Conservation (phyloP, 352 stramenopile species). For the Phytopythium chamaehyphon region DNA sequence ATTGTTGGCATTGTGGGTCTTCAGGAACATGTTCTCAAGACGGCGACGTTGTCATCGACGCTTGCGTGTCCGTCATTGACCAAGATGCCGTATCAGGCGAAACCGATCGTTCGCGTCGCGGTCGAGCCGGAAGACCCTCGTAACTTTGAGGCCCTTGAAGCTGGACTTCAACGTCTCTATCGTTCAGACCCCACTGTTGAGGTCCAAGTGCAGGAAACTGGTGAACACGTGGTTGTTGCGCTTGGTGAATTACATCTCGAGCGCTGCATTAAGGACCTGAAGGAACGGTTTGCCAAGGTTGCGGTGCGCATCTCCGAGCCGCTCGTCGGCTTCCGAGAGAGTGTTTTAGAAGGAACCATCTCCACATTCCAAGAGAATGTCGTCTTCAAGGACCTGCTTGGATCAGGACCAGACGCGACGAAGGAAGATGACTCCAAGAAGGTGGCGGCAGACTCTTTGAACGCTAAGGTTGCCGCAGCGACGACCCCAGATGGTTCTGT, state of each 20-base stretch:
- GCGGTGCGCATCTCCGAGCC: conserved; percentile 81
- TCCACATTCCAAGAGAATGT: conserved; percentile 63
- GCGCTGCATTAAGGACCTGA: conserved; percentile 89
- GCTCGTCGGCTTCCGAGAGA: conserved; percentile 89
- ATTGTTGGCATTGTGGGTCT: conserved; percentile 88
- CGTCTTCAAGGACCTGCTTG: conserved; percentile 67
- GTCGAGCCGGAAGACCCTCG: conserved; percentile 86
- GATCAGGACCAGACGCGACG: conserved; percentile 6
- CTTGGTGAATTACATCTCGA: conserved; percentile 91
- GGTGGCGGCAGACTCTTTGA: conserved; percentile 12
- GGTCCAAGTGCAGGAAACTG: conserved; percentile 86
- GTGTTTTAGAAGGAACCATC: conserved; percentile 54
- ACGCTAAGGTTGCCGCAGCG: conserved; percentile 35
- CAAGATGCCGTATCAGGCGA: conserved; percentile 88
- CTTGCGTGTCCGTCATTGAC: conserved; percentile 79
- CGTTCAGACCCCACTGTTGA: conserved; percentile 92
- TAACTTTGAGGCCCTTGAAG: conserved; percentile 82
- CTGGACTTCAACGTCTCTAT: conserved; percentile 88
- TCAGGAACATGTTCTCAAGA: conserved; percentile 88
- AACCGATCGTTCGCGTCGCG: conserved; percentile 90
- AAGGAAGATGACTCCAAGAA: conserved; percentile 13
- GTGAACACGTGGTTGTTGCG: conserved; percentile 89
- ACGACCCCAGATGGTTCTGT: conserved; percentile 69
- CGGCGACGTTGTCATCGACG: conserved; percentile 82
- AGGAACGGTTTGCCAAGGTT: conserved; percentile 85